Conservation (phyloP, 1,284 basidiomycete genomes). For the Bjerkandera adusta region DNA sequence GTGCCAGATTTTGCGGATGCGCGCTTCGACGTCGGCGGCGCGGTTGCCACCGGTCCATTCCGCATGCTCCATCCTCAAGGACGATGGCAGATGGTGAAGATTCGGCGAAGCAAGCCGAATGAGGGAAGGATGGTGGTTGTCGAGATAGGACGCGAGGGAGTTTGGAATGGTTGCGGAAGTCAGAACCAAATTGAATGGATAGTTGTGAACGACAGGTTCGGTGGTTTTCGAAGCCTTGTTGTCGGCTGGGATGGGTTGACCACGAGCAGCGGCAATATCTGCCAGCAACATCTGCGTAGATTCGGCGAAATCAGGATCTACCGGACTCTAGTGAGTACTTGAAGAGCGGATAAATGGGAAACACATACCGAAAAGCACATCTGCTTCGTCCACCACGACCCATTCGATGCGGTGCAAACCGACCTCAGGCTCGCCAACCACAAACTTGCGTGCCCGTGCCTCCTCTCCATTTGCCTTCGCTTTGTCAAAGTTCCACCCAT, state of each 20-base stretch:
- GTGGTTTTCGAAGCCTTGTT: conserved; percentile 18
- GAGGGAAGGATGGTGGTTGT: conserved; percentile 56
- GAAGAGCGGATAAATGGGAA: conserved; percentile 1
- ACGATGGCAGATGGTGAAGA: conserved; percentile 74
- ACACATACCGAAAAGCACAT: conserved; percentile 77
- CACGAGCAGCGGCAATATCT: conserved; percentile 66
- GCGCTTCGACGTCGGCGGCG: conserved; percentile 72
- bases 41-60: conserved; percentile 78
- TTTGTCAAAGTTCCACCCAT: conserved; percentile 42
- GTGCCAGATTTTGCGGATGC: conserved; percentile 72
- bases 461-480: conserved; percentile 19
- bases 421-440: conserved; percentile 49
- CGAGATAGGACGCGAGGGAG: conserved; percentile 67
- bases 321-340: background rate
- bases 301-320: conserved; percentile 78
- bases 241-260: conserved; percentile 38
- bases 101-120: conserved; percentile 74
- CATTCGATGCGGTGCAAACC: conserved; percentile 71
- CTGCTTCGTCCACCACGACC: conserved; percentile 87
- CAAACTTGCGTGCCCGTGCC: conserved; percentile 29
- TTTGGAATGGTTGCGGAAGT: conserved; percentile 88
- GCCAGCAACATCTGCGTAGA: conserved; percentile 67
- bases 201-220: conserved; percentile 33
- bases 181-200: conserved; percentile 78
- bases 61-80: conserved; percentile 71